Conservation (phyloP, 192 early-diverging fungal genomes). For the Podila horticola region DNA sequence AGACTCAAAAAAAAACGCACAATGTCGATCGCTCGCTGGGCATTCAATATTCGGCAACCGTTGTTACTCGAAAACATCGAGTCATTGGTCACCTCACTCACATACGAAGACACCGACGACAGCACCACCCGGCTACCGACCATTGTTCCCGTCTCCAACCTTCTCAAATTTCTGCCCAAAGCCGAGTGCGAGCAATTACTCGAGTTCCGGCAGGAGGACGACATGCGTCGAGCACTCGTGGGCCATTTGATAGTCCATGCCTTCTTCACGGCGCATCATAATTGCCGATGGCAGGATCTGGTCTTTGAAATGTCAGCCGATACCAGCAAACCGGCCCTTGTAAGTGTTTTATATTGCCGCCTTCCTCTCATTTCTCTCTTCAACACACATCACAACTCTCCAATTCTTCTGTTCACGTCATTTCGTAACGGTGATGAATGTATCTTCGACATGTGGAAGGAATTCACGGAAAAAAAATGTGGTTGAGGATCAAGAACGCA, state of each 20-base stretch:
- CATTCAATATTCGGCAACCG: slow-evolving; percentile 48
- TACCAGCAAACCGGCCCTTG: slow-evolving; percentile 19
- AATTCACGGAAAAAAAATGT: too few relatives aligned
- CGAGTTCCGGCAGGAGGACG: slow-evolving; percentile 27
- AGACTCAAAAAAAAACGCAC: not conserved
- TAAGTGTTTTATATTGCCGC: slow-evolving; percentile 6
- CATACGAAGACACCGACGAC: slow-evolving; percentile 13
- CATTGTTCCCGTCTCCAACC: slow-evolving; percentile 44
- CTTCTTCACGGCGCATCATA: slow-evolving; percentile 36
- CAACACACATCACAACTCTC: not conserved
- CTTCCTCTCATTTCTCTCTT: not conserved
- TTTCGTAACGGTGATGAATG: too few relatives aligned
- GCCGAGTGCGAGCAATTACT: slow-evolving; percentile 23
- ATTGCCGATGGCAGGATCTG: slow-evolving; percentile 36
- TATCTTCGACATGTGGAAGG: too few relatives aligned
- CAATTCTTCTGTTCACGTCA: not conserved
- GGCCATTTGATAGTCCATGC: slow-evolving; percentile 38
- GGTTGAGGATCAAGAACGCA: too few relatives aligned
- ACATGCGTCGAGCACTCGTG: slow-evolving; percentile 39
- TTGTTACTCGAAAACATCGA: slow-evolving; percentile 43
- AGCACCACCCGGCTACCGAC: not conserved
- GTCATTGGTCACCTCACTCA: slow-evolving; percentile 32
- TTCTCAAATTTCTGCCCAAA: slow-evolving; percentile 42
- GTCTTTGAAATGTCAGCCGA: slow-evolving; percentile 25
- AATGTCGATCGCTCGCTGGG: slow-evolving; percentile 46